These are phyloP conservation scores for Pholiota molesta DNA, from an alignment of 768 basidiomycete genomes.

Conservation along the genomic window DNA sequence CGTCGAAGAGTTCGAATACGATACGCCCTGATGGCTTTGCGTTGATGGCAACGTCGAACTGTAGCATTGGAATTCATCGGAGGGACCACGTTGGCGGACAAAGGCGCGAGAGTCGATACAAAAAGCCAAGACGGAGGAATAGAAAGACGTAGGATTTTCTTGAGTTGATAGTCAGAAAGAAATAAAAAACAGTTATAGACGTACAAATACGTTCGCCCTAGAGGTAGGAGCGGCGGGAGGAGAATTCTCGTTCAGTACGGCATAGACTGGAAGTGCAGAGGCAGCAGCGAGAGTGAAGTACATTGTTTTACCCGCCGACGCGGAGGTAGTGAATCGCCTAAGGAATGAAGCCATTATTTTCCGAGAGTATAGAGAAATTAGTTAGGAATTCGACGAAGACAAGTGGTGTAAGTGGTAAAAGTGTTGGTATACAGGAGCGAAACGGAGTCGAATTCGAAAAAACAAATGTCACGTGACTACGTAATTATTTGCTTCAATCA, in stretches of 20 bases:
- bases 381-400: not conserved
- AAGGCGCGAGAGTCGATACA: not conserved
- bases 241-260: constrained; percentile 31
- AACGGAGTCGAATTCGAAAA: not conserved
- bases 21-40: constrained; percentile 66
- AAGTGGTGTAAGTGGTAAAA: not conserved
- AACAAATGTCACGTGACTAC: not conserved
- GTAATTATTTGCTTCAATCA: not conserved
- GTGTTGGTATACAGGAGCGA: not conserved
- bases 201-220: constrained; percentile 45
- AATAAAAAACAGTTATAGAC: constrained; percentile 11
- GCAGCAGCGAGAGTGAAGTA: constrained; percentile 35
- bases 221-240: constrained; percentile 18
- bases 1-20: constrained; percentile 83
- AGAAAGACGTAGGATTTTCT: not conserved
- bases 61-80: not conserved
- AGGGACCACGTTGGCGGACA: not conserved
- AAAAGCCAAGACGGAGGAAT: not conserved
- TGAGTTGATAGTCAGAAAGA: not conserved
- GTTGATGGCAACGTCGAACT: constrained; percentile 73
- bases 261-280: constrained; percentile 31
- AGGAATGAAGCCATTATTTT: constrained; percentile 51
- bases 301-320: constrained; percentile 42
- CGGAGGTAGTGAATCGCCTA: constrained; percentile 52
- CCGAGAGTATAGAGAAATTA: not conserved